Evolutionary conservation across 805 yeast species (phyloP).

Genomic region (Torulaspora indica): DNA sequence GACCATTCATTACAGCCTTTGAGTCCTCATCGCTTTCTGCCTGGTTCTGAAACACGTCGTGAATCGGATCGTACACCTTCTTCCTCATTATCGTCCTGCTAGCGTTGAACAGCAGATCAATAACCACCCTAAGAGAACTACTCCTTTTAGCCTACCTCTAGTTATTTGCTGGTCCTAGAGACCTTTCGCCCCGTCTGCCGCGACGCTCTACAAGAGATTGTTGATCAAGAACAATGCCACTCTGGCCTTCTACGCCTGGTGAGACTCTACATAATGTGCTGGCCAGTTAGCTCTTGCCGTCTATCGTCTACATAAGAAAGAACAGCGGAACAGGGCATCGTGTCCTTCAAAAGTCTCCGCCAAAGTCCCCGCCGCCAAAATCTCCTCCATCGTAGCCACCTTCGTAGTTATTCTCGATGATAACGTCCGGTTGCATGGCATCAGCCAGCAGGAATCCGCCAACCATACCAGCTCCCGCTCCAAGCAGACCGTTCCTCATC

Average conservation of each 20-base stretch:
- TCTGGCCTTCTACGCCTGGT: background rate
- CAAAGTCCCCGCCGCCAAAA: slow-evolving; percentile 38
- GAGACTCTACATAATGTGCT: too few relatives aligned
- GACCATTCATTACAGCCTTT: background rate
- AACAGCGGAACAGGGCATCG: background rate
- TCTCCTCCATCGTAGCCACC: slow-evolving; percentile 28
- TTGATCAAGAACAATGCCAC: background rate
- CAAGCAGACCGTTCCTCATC: slow-evolving; percentile 41
- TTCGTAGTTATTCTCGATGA: slow-evolving; percentile 21
- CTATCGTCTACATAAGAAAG: background rate
- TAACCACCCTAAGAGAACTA: background rate
- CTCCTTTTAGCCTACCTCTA: background rate
- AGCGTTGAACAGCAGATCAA: too few relatives aligned
- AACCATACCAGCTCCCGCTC: slow-evolving; percentile 56
- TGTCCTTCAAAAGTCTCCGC: slow-evolving; percentile 5
- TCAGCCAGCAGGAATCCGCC: slow-evolving; percentile 55
- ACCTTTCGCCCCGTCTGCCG: slow-evolving; percentile 1
- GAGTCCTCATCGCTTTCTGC: slow-evolving; percentile 12
- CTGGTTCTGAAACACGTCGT: slow-evolving; percentile 32
- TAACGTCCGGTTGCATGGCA: slow-evolving; percentile 36
- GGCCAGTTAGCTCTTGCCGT: too few relatives aligned
- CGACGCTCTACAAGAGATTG: background rate
- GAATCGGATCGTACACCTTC: slow-evolving; percentile 37
- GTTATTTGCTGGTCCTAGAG: background rate
- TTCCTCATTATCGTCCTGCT: slow-evolving; percentile 23